Percentiles rank a stretch among this genome's conserved stretches.
Conservation (phyloP, 1,284 basidiomycete genomes). For the Psilocybe mexicana region DNA sequence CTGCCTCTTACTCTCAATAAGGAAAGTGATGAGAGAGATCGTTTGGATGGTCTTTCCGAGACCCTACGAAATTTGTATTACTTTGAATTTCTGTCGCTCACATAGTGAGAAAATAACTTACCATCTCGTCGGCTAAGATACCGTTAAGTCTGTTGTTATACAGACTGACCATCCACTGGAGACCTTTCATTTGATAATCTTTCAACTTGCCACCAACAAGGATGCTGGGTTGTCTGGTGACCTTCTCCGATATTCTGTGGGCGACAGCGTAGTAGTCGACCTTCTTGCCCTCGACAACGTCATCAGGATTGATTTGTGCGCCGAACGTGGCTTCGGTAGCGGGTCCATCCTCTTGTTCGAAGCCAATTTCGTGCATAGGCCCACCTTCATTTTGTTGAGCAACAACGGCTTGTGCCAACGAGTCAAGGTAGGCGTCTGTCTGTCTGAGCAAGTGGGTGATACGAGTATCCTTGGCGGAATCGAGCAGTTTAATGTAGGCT, state of each 20-base stretch:
- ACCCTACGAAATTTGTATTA: conserved; percentile 56
- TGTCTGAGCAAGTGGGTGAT: conserved; percentile 96
- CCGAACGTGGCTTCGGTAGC: conserved; percentile 91
- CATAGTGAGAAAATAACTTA: conserved; percentile 32
- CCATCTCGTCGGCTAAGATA: conserved; percentile 98
- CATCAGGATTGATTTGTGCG: conserved; percentile 69
- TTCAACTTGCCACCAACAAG: conserved; percentile 87
- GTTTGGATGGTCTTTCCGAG: conserved; percentile 96
- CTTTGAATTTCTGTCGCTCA: too few species aligned
- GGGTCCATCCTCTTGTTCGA: conserved; percentile 68
- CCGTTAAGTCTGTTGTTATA: conserved; percentile 99
- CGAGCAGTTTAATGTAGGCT: conserved; percentile 98
- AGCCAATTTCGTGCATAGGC: conserved; percentile 35
- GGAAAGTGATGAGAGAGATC: conserved; percentile 94
- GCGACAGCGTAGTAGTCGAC: conserved; percentile 98
- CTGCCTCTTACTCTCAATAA: conserved; percentile 92
- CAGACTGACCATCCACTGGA: conserved; percentile 98
- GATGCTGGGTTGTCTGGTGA: conserved; percentile 81
- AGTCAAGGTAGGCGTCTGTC: conserved; percentile 95
- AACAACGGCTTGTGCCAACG: conserved; percentile 91
- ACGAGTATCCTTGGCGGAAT: conserved; percentile 98
- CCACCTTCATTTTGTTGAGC: conserved; percentile 90
- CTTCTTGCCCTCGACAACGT: conserved; percentile 70
- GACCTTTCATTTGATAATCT: conserved; percentile 90
- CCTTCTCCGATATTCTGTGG: conserved; percentile 89